A percentile compares a stretch with the other conserved stretches of the same genome.
Evolutionary conservation across 1,284 basidiomycete species (phyloP).

Genomic region (Ustilago tritici): DNA sequence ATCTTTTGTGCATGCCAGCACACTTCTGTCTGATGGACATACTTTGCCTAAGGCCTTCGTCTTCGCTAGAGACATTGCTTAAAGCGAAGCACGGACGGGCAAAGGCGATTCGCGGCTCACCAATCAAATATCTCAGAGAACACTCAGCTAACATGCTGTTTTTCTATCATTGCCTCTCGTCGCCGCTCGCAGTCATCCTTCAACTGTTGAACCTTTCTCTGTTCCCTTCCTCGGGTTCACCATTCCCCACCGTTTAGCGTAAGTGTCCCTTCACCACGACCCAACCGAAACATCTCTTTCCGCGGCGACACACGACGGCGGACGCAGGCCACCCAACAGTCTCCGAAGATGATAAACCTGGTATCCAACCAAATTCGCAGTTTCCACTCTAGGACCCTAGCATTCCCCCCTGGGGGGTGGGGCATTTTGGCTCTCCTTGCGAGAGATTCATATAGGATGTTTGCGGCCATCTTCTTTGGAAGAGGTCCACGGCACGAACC

Average conservation of each 20-base stretch:
- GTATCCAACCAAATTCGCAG: constrained; percentile 71
- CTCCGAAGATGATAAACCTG: constrained; percentile 69
- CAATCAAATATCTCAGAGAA: neutral
- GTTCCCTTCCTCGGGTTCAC: constrained; percentile 2
- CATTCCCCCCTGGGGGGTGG: constrained; percentile 61
- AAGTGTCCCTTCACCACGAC: constrained; percentile 15
- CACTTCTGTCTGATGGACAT: constrained; percentile 65
- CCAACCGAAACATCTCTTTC: neutral
- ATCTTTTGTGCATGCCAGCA: constrained; percentile 69
- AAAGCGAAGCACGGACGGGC: neutral
- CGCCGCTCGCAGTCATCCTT: constrained; percentile 18
- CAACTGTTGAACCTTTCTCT: constrained; percentile 5
- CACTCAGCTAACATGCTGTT: constrained; percentile 13
- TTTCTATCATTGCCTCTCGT: neutral
- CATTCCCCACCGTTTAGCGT: constrained; percentile 19
- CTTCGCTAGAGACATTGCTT: neutral
- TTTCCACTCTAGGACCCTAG: constrained; percentile 70
- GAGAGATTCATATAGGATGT: constrained; percentile 63
- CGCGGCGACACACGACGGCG: neutral
- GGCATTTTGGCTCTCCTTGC: constrained; percentile 65
- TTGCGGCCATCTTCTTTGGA: constrained; percentile 59
- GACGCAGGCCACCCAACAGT: constrained; percentile 7
- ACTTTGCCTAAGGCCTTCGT: constrained; percentile 20
- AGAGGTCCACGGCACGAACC: constrained; percentile 68
- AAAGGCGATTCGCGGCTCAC: neutral